Evolutionary conservation across 2,329 filamentous ascomycete genomes (phyloP), one percentile per base, ranked within the genome.

Genomic region (Truncatella angustata): DNA sequence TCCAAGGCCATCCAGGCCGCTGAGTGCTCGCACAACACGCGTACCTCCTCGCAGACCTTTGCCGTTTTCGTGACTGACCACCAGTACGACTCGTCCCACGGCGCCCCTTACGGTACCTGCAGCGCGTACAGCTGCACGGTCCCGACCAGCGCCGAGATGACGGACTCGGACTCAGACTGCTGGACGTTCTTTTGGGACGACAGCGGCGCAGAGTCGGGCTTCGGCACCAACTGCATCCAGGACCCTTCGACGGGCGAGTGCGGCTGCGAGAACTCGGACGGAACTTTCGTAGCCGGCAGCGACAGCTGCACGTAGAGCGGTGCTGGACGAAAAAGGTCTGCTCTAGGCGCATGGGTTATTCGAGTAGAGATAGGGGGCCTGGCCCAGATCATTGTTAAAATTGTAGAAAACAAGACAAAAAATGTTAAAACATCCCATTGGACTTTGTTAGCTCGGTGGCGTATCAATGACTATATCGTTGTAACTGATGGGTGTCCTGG

Each of bases 81-180:
- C 60, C 60, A 74, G 51, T 76, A 76, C 58, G 72, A 77, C 56
- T 56, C 53, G 20, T 59, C 59, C 54, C 50, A 76, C 53, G 76
- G 76, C 21, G 70, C 67, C 3, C 75, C 75, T 2, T 78, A 78
- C 58, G 76, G 75, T 1, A 78, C 73, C 4, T 79, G 72, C 61
- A 62, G 55, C 23, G 71, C 71, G 1, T 75, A 74, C 57, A 73
- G 69, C 1, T 74, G 70, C 58, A 57, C 63, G 7, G 56, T 66
- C 4, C 70, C 72, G 0, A 64, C 63, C 0, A 59, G 51, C 9
- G 55, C 58, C 3, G 60, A 66, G 5, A 55, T 73, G 57, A 62
- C 59, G 32, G 59, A 52, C 37, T 58, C 66, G 16, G 58, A 58
- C 1, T 20, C 11, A 10, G 70, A 72, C 54, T 72, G 61, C 57